Percentiles rank a stretch among this genome's conserved stretches.
Evolutionary conservation across 2,329 filamentous ascomycete genomes (phyloP).

Genomic region (Penicillium brevicompactum): DNA sequence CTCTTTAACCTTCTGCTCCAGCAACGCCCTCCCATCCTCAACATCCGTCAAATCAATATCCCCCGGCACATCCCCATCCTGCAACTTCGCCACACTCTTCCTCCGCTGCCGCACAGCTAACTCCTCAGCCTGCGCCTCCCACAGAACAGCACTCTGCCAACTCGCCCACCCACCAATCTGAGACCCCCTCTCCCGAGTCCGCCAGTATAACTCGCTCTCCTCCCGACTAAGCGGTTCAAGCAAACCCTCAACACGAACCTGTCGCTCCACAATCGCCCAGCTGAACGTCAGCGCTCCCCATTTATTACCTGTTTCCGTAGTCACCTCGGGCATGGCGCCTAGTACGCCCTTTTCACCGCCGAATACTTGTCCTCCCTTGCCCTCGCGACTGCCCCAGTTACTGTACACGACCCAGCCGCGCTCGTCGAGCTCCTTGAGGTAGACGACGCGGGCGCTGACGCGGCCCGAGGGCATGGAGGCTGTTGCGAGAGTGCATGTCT

Average conservation of each 20-base stretch:
- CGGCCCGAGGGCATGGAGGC: conserved; percentile 80
- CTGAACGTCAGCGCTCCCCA: conserved; percentile 85
- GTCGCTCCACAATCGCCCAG: conserved; percentile 84
- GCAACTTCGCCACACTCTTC: conserved; percentile 27
- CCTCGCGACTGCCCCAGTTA: conserved; percentile 76
- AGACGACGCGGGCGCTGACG: conserved; percentile 83
- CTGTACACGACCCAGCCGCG: conserved; percentile 87
- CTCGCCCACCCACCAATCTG: conserved; percentile 93
- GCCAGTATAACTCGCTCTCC: conserved; percentile 71
- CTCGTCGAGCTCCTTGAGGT: conserved; percentile 89
- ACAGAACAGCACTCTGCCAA: conserved; percentile 77
- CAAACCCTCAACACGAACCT: conserved; percentile 84
- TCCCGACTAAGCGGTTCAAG: conserved; percentile 66
- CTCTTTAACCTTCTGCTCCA: conserved; percentile 78
- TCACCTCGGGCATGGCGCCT: conserved; percentile 64
- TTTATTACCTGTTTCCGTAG: conserved; percentile 57
- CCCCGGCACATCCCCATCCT: conserved; percentile 20
- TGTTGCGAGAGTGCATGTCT: conserved; percentile 86
- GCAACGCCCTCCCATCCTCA: conserved; percentile 70
- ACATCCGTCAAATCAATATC: conserved; percentile 40
- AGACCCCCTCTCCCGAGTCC: conserved; percentile 72
- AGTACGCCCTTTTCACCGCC: conserved; percentile 22
- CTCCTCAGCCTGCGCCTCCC: conserved; percentile 36
- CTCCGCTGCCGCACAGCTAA: conserved; percentile 25
- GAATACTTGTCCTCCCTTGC: conserved; percentile 46